Percentiles rank a stretch among this genome's conserved stretches.
phyloP scores from a whole-genome alignment of 2,329 filamentous ascomycete species.

The Fusarium sarcochroum region DNA sequence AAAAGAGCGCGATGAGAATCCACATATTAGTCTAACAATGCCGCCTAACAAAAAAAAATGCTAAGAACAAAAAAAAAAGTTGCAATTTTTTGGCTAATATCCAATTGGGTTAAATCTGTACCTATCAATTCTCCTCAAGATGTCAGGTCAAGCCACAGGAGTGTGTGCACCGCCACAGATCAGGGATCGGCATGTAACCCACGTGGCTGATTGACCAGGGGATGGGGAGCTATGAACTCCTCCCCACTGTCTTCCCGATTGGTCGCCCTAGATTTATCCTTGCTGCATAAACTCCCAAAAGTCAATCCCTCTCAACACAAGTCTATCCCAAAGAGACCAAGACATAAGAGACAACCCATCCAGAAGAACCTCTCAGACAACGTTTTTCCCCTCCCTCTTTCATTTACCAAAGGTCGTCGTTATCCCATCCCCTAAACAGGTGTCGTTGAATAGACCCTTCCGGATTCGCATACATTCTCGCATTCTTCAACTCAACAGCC shows the following conservation, averaged over 20 bases:
- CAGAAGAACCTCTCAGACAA: not conserved
- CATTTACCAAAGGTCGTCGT: constrained; percentile 2
- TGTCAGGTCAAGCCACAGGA: constrained; percentile 22
- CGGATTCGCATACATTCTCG: constrained; percentile 28
- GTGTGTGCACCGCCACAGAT: constrained; percentile 22
- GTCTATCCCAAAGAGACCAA: not conserved
- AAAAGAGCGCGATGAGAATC: constrained; percentile 7
- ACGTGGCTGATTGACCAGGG: constrained; percentile 37
- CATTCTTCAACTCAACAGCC: constrained; percentile 32
- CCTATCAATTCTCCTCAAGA: not conserved
- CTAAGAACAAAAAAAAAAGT: constrained; percentile 23
- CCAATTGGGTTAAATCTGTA: constrained; percentile 31
- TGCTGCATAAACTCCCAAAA: constrained; percentile 21
- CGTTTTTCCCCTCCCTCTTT: not conserved
- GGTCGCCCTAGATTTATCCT: constrained; percentile 26
- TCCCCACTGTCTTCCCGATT: constrained; percentile 44
- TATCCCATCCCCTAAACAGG: constrained; percentile 30
- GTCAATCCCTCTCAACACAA: not conserved
- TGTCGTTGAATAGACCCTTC: constrained; percentile 28
- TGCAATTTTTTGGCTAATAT: constrained; percentile 24
- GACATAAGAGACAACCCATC: not conserved
- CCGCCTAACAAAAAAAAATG: constrained; percentile 18
- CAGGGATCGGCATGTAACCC: constrained; percentile 31
- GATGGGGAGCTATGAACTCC: constrained; percentile 13
- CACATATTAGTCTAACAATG: constrained; percentile 25